Conservation (phyloP, 2,329 filamentous ascomycete genomes). For the Pseudodiploospora longispora region DNA sequence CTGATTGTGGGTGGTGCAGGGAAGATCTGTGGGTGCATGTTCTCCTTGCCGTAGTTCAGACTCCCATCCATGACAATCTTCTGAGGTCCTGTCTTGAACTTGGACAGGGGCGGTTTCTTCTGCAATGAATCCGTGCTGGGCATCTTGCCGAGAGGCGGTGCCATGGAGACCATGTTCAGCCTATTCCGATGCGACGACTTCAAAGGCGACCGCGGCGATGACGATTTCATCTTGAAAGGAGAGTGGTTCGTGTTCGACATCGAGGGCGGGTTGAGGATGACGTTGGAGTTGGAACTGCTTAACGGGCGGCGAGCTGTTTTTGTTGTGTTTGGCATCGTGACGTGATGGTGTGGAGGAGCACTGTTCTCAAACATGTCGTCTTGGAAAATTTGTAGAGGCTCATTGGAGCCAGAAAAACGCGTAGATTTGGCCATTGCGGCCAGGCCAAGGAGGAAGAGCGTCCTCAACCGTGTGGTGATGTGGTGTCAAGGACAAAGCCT, state of each 20-base stretch:
- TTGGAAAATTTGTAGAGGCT: constrained; percentile 44
- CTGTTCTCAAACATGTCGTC: constrained; percentile 41
- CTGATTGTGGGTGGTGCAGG: constrained; percentile 39
- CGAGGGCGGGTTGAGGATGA: constrained; percentile 57
- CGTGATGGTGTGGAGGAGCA: constrained; percentile 45
- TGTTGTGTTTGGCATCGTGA: constrained; percentile 45
- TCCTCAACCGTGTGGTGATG: neutral
- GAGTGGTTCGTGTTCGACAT: constrained; percentile 50
- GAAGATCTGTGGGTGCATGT: constrained; percentile 43
- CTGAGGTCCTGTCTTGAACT: constrained; percentile 49
- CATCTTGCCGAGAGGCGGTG: constrained; percentile 48
- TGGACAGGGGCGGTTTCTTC: constrained; percentile 57
- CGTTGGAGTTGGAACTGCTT: constrained; percentile 48
- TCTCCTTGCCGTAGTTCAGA: constrained; percentile 46
- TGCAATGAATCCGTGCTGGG: constrained; percentile 58
- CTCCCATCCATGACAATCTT: constrained; percentile 39
- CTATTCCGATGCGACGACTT: constrained; percentile 42
- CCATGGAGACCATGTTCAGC: constrained; percentile 60
- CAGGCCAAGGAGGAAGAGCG: constrained; percentile 14
- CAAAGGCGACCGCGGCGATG: constrained; percentile 54
- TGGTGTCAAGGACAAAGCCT: neutral
- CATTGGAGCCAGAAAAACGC: constrained; percentile 36
- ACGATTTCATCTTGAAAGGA: constrained; percentile 59
- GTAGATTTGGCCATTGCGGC: constrained; percentile 47
- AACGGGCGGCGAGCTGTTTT: constrained; percentile 42